Conservation (phyloP, 441 rosid genomes). For the Croton laevigatus region DNA sequence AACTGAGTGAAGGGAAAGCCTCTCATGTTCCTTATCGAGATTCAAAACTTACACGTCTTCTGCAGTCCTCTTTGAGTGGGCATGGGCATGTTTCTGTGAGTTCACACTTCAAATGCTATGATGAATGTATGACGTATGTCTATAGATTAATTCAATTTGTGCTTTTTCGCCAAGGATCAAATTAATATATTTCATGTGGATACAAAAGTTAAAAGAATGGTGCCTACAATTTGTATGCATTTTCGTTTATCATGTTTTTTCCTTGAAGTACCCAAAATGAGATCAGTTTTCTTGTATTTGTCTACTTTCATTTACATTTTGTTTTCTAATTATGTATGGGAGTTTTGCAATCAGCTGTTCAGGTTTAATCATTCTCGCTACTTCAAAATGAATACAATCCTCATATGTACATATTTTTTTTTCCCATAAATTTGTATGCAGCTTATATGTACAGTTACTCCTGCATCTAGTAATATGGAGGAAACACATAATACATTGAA, state of each 20-base stretch:
- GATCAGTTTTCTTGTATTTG: neutral
- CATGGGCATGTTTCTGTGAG: conserved; percentile 99
- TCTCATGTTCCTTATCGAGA: conserved; percentile 99
- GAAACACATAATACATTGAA: conserved; percentile 98
- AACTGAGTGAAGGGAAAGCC: conserved; percentile 96
- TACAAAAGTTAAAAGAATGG: neutral
- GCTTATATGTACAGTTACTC: conserved; percentile 99
- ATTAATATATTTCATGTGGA: neutral
- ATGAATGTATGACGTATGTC: conserved; percentile 1
- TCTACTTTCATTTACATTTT: neutral
- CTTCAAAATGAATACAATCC: neutral
- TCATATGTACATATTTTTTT: conserved; percentile 11
- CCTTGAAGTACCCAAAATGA: neutral
- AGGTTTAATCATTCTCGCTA: conserved; percentile 3
- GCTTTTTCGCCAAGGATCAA: neutral
- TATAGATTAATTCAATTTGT: neutral
- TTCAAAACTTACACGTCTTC: conserved; percentile 98
- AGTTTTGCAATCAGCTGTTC: neutral
- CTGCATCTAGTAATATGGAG: conserved; percentile 97
- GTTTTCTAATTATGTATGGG: conserved; percentile 7
- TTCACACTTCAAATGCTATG: conserved; percentile 19
- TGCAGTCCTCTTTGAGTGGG: conserved; percentile 96
- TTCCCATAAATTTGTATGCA: conserved; percentile 31
- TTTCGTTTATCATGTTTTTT: conserved; percentile 6
- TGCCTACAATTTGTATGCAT: neutral